Conservation (phyloP, 2,329 filamentous ascomycete species). For the Fusarium sp. region DNA sequence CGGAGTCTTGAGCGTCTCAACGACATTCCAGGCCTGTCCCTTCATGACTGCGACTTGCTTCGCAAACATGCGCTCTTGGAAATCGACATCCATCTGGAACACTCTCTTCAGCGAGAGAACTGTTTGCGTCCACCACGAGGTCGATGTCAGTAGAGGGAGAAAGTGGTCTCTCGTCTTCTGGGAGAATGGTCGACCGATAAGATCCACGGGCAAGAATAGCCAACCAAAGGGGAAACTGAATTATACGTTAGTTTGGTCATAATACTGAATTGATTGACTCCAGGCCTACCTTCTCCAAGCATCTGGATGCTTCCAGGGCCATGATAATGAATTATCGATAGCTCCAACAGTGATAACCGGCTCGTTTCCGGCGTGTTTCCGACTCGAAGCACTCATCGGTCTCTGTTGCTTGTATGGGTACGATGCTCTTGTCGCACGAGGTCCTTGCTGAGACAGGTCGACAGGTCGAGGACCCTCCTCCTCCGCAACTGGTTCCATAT, state of each 20-base stretch:
- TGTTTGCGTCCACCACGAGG: slow-evolving; percentile 96
- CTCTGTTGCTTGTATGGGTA: slow-evolving; percentile 82
- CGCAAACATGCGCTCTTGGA: slow-evolving; percentile 99
- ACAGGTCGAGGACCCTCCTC: slow-evolving; percentile 71
- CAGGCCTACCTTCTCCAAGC: slow-evolving; percentile 72
- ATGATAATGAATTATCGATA: slow-evolving; percentile 97
- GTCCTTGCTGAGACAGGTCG: slow-evolving; percentile 59
- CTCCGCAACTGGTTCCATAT: slow-evolving; percentile 65
- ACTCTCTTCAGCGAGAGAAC: slow-evolving; percentile 86
- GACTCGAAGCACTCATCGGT: slow-evolving; percentile 81
- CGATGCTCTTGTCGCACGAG: slow-evolving; percentile 58
- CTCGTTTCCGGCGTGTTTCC: slow-evolving; percentile 58
- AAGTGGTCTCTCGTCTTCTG: slow-evolving; percentile 95
- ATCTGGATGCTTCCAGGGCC: slow-evolving; percentile 99
- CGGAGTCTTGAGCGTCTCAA: slow-evolving; percentile 91
- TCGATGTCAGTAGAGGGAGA: slow-evolving; percentile 93
- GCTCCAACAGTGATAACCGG: slow-evolving; percentile 84
- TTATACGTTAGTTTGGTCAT: not conserved
- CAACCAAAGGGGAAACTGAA: slow-evolving; percentile 96
- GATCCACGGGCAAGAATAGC: slow-evolving; percentile 95
- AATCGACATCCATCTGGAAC: slow-evolving; percentile 93
- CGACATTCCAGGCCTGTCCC: slow-evolving; percentile 98
- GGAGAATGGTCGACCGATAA: slow-evolving; percentile 96
- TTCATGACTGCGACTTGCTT: slow-evolving; percentile 99
- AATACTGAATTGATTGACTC: accelerated